Evolutionary conservation across 768 basidiomycete genomes (phyloP), one percentile per base, ranked within the genome.

Genomic region (Leucocoprinus birnbaumii): DNA sequence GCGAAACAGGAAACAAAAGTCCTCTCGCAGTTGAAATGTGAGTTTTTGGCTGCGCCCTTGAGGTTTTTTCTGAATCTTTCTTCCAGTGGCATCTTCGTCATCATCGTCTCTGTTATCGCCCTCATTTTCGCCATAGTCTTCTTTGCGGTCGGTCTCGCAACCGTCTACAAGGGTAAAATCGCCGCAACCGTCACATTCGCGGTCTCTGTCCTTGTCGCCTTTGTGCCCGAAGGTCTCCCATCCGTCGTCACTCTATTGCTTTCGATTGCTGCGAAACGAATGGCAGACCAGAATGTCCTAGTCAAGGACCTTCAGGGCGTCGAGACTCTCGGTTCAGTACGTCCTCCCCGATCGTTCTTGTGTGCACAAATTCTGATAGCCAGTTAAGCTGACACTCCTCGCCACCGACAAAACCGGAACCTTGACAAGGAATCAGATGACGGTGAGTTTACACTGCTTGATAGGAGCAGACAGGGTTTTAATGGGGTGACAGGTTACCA

Each of bases 351-450:
- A n/a, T 18, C 6, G 11, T 19, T 37, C 54, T 21, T 14, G 2
- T 16, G 13, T 41, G 25, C 31, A 21, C 8, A 26, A 40, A 18
- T 53, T 55, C 26, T 45, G n/a, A 42, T n/a, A 14, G 45, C 18
- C 37, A 14, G 44, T n/a, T 8, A 58, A 83, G 81, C 68, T 86
- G 19, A 87, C 85, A 0, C 73, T 86, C 10, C 69, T 87, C 11
- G 86, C 86, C 3, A 86, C 86, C 8, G 86, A 87, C 62, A 87
- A 87, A 66, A 87, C 86, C 1, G 86, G 86, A 10, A 87, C 86
- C 14, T 65, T 87, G 50, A 87, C 86, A 9, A 69, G 83, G 38
- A 87, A 87, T 63, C 85, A 86, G 63, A 87, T 87, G 86, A 86
- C 86, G 13, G 85, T 73, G 53, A 55, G 71, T 50, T 14, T 3